Base-by-base conservation (phyloP, 2,329 filamentous ascomycete genomes). In the Ophiostoma tasmaniense region DNA sequence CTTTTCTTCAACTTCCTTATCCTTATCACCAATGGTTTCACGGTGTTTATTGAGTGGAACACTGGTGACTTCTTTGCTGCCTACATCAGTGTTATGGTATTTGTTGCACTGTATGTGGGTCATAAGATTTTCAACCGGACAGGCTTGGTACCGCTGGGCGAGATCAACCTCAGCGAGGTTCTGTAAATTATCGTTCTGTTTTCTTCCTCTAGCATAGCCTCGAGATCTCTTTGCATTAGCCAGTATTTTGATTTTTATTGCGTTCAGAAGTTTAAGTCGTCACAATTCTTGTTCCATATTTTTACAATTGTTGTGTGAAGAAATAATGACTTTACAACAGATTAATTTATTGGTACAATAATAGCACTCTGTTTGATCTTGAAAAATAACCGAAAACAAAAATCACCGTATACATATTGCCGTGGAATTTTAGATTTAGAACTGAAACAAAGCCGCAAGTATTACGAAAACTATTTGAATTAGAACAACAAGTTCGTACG, bases 21-120 rank as follows among this genome's bases (percentile, higher is more conserved):
- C 71, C 82, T 87, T 67, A 70, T 91, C 30, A 90, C 89, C 0
- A 88, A 88, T 74, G 89, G 89, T 2, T 91, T 91, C 77, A 87
- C 87, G 11, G 82, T 84, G 4, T 90, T 90, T 75, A 87, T 91
- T 28, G 71, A 81, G 3, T 91, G 89, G 85, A 80, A 78, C 74
- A 84, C 83, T 13, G 80, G 80, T 69, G 79, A 82, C 67, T 91
- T 91, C 73, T 89, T 90, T 72, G 82, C 85, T 3, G 81, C 83
- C n/a, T 91, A 90, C 73, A 75, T 90, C 73, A 89, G 86, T 72
- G 74, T 90, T 69, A 85, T 90, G 33, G 75, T 91, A 2, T 91
- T 90, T 73, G 74, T 84, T 2, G 81, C 85, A 3, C 76, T 89
- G 14, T 88, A 85, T 73, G 68, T 84, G 1, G 86, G 84, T 1